These are phyloP conservation scores for Syncephalastrum racemosum DNA, from an alignment of 371 early-diverging fungal genomes.

Conservation along the genomic window DNA sequence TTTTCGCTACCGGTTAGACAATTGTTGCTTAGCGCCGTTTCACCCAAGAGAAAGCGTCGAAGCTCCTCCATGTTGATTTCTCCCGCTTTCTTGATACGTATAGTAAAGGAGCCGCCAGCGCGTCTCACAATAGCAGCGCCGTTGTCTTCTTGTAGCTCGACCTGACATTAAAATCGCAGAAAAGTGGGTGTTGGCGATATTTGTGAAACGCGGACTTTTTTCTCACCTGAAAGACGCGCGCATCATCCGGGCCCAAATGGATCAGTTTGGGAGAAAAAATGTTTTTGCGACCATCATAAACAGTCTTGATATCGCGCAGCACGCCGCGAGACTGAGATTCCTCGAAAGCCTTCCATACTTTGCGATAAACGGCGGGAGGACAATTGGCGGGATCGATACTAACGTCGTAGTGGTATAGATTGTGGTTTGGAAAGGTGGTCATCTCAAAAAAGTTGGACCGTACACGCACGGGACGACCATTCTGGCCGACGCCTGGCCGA, in stretches of 20 bases:
- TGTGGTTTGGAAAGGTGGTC: slow-evolving; percentile 13
- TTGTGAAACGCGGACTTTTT: not conserved
- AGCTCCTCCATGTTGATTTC: slow-evolving; percentile 57
- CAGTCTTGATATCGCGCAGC: slow-evolving; percentile 29
- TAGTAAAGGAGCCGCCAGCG: slow-evolving; percentile 31
- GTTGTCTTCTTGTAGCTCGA: slow-evolving; percentile 39
- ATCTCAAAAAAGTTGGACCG: slow-evolving; percentile 30
- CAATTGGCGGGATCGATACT: slow-evolving; percentile 23
- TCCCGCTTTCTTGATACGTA: slow-evolving; percentile 58
- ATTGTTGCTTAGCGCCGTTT: slow-evolving; percentile 33
- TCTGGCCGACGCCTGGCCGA: slow-evolving; percentile 15
- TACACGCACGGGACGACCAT: slow-evolving; percentile 17
- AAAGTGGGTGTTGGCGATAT: not conserved
- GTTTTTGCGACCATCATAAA: slow-evolving; percentile 56
- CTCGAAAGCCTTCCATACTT: slow-evolving; percentile 47
- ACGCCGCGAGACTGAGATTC: slow-evolving; percentile 20
- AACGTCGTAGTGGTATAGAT: slow-evolving; percentile 19
- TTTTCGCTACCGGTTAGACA: slow-evolving; percentile 37
- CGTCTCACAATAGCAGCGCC: slow-evolving; percentile 15
- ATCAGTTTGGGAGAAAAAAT: slow-evolving; percentile 40
- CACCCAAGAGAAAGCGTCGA: slow-evolving; percentile 45
- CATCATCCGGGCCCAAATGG: slow-evolving; percentile 29
- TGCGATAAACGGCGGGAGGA: slow-evolving; percentile 44
- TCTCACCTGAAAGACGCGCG: slow-evolving; percentile 40
- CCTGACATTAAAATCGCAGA: slow-evolving; percentile 13